Percentiles rank a stretch among this genome's conserved stretches.
Conservation (phyloP, 106 monocot genomes). For the Chionographis japonica region DNA sequence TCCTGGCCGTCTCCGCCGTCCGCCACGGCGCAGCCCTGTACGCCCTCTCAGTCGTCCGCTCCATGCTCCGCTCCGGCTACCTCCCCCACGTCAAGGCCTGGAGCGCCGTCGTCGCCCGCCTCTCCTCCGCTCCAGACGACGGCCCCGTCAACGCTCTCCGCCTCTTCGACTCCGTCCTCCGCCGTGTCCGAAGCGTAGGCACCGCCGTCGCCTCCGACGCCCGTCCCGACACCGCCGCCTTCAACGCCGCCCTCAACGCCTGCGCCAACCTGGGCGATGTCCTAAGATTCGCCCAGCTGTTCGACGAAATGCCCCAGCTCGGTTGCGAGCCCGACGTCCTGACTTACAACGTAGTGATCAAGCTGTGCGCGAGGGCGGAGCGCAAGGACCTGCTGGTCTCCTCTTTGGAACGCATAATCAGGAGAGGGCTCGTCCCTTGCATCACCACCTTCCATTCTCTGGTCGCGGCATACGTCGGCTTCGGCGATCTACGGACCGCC, state of each 20-base stretch:
- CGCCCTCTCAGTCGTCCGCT: too few species aligned
- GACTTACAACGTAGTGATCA: slow-evolving; percentile 25
- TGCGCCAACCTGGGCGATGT: slow-evolving; percentile 31
- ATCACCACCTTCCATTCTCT: slow-evolving; percentile 29
- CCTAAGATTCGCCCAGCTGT: slow-evolving; percentile 15
- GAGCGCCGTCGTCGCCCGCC: slow-evolving; percentile 25
- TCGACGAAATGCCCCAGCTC: slow-evolving; percentile 33
- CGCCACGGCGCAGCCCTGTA: slow-evolving; percentile 20
- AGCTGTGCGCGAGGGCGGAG: slow-evolving; percentile 29
- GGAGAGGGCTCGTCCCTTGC: slow-evolving; percentile 23
- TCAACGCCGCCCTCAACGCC: slow-evolving; percentile 34
- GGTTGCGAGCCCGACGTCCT: slow-evolving; percentile 15
- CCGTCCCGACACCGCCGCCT: slow-evolving; percentile 25
- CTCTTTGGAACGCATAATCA: slow-evolving; percentile 22
- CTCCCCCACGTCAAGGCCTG: slow-evolving; percentile 26
- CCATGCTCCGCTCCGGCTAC: slow-evolving; percentile 1
- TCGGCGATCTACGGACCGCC: slow-evolving; percentile 20
- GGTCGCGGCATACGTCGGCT: slow-evolving; percentile 33
- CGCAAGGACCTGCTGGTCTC: slow-evolving; percentile 19
- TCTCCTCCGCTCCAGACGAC: slow-evolving; percentile 20
- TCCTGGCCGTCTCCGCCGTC: slow-evolving; percentile 57
- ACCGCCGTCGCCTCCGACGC: slow-evolving; percentile 5
- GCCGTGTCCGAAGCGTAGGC: slow-evolving; percentile 4
- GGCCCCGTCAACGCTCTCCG: slow-evolving; percentile 24
- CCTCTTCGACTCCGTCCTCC: slow-evolving; percentile 23